Evolutionary conservation across 1,284 basidiomycete genomes (phyloP), one percentile per base, ranked within the genome.

Genomic region (Trichosporon coremiiforme): DNA sequence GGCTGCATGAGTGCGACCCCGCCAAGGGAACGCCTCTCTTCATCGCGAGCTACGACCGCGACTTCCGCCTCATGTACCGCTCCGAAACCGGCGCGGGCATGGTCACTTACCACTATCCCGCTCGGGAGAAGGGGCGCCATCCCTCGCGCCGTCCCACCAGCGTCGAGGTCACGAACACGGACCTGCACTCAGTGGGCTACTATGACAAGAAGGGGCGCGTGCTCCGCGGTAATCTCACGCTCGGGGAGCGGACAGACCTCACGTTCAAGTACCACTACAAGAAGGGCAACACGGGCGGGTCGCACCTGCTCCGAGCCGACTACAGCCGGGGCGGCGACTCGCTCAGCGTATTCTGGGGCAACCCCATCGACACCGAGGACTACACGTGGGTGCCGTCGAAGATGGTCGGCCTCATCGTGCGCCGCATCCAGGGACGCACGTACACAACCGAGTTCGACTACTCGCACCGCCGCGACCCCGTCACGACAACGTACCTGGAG

Each of bases 331-430:
- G 38, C 41, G 60, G 41, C 15, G 36, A 69, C 47, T 36, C 35
- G 8, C 45, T 69, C 17, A 66, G 65, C 45, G 65, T 69, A 38
- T 69, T 69, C 41, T 69, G 68, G 68, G 68, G 68, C 65, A 66
- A 66, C 35, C 68, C 68, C 1, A 50, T 66, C 25, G 35, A 64
- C 47, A 45, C 41, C 0, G 65, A 69, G 31, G 64, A 69, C 60
- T 69, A 63, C 62, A 66, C 65, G 7, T 69, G 68, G 68, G 68
- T 69, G 1, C 65, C 68, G 31, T 69, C 68, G 2, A 66, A 66
- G 68, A 60, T 38, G 1, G 64, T 69, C 17, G 68, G 68, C 35
- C 60, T 66, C 33, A 60, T 69, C 7, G 62, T 64, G 6, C 68
- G 68, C n/a, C 33, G 25, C 22, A 66, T 69, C 45, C 47, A 47